Conservation (phyloP, 2,329 filamentous ascomycete genomes). For the Fusarium secorum region DNA sequence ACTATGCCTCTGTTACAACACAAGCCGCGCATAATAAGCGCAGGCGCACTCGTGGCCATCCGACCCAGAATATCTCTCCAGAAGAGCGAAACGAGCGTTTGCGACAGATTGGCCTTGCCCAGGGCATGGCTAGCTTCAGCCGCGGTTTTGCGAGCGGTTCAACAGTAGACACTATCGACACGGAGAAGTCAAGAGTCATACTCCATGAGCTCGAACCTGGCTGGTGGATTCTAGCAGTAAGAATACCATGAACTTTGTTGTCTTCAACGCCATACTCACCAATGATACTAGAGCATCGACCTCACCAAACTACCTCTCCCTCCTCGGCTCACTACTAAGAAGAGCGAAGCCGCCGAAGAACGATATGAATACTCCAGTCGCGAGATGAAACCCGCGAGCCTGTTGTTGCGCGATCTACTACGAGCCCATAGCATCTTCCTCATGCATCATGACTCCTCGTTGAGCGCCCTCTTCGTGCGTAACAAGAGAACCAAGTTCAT, state of each 20-base stretch:
- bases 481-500: slow-evolving; percentile 74
- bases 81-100: slow-evolving; percentile 85
- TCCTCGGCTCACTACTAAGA: slow-evolving; percentile 55
- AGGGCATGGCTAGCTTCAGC: slow-evolving; percentile 95
- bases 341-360: slow-evolving; percentile 51
- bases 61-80: slow-evolving; percentile 56
- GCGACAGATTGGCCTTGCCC: slow-evolving; percentile 92
- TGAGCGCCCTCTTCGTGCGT: slow-evolving; percentile 73
- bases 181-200: slow-evolving; percentile 85
- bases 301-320: slow-evolving; percentile 76
- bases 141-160: slow-evolving; percentile 83
- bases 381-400: slow-evolving; percentile 82
- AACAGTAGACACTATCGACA: slow-evolving; percentile 85
- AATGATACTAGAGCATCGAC: slow-evolving; percentile 63
- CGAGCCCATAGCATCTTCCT: slow-evolving; percentile 86
- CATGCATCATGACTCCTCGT: slow-evolving; percentile 82
- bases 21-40: slow-evolving; percentile 51
- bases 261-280: slow-evolving; percentile 1
- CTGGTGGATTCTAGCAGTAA: slow-evolving; percentile 95
- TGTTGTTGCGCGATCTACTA: slow-evolving; percentile 81
- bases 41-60: slow-evolving; percentile 52
- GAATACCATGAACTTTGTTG: slow-evolving; percentile 41
- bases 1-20: slow-evolving; percentile 76
- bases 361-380: slow-evolving; percentile 83
- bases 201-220: slow-evolving; percentile 86